phyloP scores from a whole-genome alignment of 495 filamentous ascomycete species.

The Ascodesmis nigricans region DNA sequence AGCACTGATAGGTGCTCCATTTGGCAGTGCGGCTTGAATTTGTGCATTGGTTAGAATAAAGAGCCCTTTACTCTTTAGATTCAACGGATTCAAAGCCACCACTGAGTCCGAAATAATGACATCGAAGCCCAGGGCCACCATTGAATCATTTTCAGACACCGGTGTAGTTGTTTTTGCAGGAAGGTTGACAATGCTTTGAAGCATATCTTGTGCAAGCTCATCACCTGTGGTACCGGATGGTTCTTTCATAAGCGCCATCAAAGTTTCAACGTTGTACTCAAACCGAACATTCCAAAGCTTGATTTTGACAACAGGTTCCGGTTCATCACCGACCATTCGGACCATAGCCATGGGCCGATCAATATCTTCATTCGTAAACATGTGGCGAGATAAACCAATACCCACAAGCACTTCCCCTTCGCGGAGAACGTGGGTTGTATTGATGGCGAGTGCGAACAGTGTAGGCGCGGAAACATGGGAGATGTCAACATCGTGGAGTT shows the following conservation, averaged over 20 bases:
- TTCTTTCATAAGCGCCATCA: conserved; percentile 56
- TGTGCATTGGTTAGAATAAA: conserved; percentile 58
- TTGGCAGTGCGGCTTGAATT: conserved; percentile 38
- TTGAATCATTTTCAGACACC: neutral
- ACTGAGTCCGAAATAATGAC: conserved; percentile 56
- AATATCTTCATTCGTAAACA: conserved; percentile 20
- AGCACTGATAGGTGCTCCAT: conserved; percentile 35
- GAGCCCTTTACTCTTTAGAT: conserved; percentile 46
- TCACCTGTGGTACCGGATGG: conserved; percentile 44
- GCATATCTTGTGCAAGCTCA: conserved; percentile 51
- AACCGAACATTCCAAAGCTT: conserved; percentile 59
- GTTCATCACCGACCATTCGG: conserved; percentile 76
- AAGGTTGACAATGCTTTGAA: conserved; percentile 57
- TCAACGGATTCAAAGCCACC: conserved; percentile 67
- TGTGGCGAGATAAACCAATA: conserved; percentile 24
- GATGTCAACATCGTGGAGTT: conserved; percentile 38
- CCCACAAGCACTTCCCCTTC: conserved; percentile 53
- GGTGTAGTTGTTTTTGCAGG: conserved; percentile 12
- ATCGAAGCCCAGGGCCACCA: conserved; percentile 38
- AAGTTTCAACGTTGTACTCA: conserved; percentile 64
- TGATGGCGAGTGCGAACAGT: conserved; percentile 52
- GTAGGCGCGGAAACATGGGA: conserved; percentile 72
- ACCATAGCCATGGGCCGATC: conserved; percentile 45
- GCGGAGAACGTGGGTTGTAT: conserved; percentile 34
- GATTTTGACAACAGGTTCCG: conserved; percentile 72